A percentile compares a stretch with the other conserved stretches of the same genome.
Conservation (phyloP, 805 yeast genomes). For the Sugiyamaella chiloensis region DNA sequence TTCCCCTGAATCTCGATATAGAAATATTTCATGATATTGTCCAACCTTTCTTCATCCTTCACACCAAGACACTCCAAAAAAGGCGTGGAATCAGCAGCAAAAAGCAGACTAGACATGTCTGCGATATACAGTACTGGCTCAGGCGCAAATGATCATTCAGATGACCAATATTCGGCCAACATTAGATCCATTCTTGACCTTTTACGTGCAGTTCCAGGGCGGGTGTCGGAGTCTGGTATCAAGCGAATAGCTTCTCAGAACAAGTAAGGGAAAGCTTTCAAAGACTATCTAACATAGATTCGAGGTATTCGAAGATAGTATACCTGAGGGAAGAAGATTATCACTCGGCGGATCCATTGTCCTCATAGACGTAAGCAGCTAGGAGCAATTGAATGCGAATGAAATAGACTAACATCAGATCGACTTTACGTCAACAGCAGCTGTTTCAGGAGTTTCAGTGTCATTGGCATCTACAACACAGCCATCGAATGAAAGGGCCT, state of each 20-base stretch:
- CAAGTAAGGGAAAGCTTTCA: conserved; percentile 19
- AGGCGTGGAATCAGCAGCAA: no score
- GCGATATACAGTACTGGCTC: no score
- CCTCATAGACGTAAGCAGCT: conserved; percentile 32
- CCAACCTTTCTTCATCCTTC: no score
- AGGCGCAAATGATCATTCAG: neutral
- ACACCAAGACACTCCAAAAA: no score
- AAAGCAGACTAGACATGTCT: no score
- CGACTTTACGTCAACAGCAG: conserved; percentile 23
- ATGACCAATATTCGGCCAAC: neutral
- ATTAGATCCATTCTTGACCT: conserved; percentile 16
- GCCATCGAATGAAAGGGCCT: conserved; percentile 18
- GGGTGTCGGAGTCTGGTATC: conserved; percentile 35
- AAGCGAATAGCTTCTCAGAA: conserved; percentile 31
- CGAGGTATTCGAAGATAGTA: conserved; percentile 37
- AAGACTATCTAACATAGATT: conserved; percentile 21
- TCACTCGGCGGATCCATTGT: conserved; percentile 39
- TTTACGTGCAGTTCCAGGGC: conserved; percentile 34
- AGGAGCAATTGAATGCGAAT: neutral
- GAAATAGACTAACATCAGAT: conserved; percentile 16
- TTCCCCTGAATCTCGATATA: no score
- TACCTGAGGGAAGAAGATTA: conserved; percentile 32
- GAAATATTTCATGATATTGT: no score
- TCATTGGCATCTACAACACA: conserved; percentile 28
- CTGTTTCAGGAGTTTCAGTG: conserved; percentile 27